phyloP scores from a whole-genome alignment of 768 basidiomycete species.

The Naematelia encephala region DNA sequence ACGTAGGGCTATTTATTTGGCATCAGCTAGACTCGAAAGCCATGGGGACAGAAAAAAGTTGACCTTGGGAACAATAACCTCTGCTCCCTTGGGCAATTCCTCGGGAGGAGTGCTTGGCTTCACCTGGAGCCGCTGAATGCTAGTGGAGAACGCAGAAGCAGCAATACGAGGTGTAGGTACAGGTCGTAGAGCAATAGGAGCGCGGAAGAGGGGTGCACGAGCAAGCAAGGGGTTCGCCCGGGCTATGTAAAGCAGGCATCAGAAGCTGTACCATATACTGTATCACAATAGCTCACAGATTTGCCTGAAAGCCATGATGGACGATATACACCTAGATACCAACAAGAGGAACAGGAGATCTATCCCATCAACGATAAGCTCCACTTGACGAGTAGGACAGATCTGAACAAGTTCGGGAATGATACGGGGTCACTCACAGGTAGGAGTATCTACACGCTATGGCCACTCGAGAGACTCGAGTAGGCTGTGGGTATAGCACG shows the following conservation, averaged over 20 bases:
- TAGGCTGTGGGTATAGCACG: no score
- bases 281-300: conserved; percentile 33
- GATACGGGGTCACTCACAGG: neutral
- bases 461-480: no score
- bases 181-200: conserved; percentile 10
- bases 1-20: conserved; percentile 16
- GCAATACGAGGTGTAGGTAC: conserved; percentile 1
- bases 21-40: neutral
- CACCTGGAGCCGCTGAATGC: conserved; percentile 18
- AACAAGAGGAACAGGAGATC: neutral
- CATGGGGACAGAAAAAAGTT: neutral
- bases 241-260: conserved; percentile 1
- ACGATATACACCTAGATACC: neutral
- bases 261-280: neutral
- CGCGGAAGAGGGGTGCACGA: conserved; percentile 14
- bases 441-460: neutral
- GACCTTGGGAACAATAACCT: conserved; percentile 29
- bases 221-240: conserved; percentile 3
- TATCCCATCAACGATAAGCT: neutral
- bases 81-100: conserved; percentile 22
- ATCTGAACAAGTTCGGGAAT: neutral
- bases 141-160: conserved; percentile 17
- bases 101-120: conserved; percentile 7
- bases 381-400: neutral
- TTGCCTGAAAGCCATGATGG: conserved; percentile 42